Conservation (phyloP, 2,329 filamentous ascomycete genomes). For the Hypoxylon rubiginosum region DNA sequence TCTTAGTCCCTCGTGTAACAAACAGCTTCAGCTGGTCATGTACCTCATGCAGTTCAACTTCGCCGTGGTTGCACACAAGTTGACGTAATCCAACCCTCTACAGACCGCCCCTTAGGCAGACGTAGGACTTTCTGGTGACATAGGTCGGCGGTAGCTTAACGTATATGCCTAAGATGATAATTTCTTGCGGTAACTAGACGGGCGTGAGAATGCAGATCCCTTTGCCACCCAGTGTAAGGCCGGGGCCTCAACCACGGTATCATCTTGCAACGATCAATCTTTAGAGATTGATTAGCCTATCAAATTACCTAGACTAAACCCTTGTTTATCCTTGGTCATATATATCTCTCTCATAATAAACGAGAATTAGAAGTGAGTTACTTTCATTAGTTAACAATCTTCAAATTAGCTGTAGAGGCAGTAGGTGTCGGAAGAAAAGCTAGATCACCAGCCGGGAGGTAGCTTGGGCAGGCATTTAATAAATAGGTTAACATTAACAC, state of each 20-base stretch:
- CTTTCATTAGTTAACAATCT: background rate
- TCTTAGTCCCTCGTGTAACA: background rate
- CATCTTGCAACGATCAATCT: no score
- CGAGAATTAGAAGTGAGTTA: background rate
- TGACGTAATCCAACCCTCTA: background rate
- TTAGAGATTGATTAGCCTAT: no score
- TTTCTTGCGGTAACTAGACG: no score
- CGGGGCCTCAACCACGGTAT: no score
- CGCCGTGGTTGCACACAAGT: background rate
- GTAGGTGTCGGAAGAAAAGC: background rate
- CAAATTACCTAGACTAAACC: no score
- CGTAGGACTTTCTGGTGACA: background rate
- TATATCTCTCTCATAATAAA: no score
- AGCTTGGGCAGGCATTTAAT: no score
- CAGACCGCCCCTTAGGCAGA: background rate
- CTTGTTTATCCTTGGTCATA: no score
- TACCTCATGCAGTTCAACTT: background rate
- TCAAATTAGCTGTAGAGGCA: background rate
- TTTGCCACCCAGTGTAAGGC: no score
- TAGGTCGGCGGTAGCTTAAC: background rate
- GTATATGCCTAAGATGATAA: background rate
- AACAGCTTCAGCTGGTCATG: background rate
- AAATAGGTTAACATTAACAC: no score
- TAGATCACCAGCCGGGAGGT: no score
- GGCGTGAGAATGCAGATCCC: no score